phyloP scores from a whole-genome alignment of 495 filamentous ascomycete genomes.

The Xylaria castorea region DNA sequence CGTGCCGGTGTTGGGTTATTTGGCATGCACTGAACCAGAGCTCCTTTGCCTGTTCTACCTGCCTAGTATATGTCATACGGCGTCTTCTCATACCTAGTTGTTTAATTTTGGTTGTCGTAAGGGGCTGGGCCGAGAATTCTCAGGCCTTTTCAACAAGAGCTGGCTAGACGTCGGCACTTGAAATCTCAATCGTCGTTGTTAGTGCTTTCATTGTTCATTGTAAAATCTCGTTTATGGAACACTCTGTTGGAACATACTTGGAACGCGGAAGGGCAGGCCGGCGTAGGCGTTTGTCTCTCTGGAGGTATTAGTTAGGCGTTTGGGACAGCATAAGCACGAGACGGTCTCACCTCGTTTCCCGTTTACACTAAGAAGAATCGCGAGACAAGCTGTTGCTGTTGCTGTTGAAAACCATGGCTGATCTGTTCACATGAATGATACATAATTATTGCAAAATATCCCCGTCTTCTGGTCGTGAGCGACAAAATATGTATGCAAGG shows the following conservation, averaged over 20 bases:
- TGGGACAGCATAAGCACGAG: slow-evolving; percentile 8
- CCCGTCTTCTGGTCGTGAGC: background rate
- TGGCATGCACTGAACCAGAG: background rate
- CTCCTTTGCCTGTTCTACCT: background rate
- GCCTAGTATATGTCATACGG: background rate
- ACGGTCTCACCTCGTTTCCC: slow-evolving; percentile 1
- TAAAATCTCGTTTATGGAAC: slow-evolving; percentile 21
- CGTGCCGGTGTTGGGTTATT: background rate
- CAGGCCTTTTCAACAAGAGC: background rate
- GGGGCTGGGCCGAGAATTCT: background rate
- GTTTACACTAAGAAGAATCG: slow-evolving; percentile 13
- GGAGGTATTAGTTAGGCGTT: slow-evolving; percentile 9
- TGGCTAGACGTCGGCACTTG: background rate
- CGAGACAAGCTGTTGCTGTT: slow-evolving; percentile 13
- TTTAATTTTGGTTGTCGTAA: background rate
- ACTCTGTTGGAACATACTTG: slow-evolving; percentile 40
- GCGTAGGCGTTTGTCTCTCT: slow-evolving; percentile 33
- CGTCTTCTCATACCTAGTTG: slow-evolving; percentile 7
- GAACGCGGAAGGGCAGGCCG: slow-evolving; percentile 32
- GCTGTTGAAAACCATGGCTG: background rate
- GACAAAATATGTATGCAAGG: background rate
- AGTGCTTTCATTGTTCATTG: slow-evolving; percentile 1
- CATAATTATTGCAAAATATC: background rate
- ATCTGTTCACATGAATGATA: background rate
- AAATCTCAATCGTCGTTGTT: slow-evolving; percentile 25